Base-by-base conservation (phyloP, 805 yeast species). In the Brettanomyces sp. region DNA sequence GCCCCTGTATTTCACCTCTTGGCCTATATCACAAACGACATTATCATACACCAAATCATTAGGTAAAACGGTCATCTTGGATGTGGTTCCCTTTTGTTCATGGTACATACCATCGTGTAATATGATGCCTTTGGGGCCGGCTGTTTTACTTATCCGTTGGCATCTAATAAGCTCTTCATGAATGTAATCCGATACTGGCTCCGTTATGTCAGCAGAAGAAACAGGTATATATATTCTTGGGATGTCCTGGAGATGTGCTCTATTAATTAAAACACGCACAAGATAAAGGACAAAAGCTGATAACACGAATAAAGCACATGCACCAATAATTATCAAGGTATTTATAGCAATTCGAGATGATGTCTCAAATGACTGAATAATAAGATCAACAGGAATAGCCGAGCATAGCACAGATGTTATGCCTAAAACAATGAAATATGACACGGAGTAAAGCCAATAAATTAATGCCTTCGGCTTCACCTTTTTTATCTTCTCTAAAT, bases 321-420 rank as follows among this genome's bases (percentile, higher is more conserved):
- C 87, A 40, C 80, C 76, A 6, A 85, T 78, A 21, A 89, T 86
- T 48, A 90, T 86, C 50, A 90, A 82, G 3, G 91, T 77, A 59
- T 89, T 87, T 59, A 86, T 68, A 1, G 86, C 93, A 54, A 85
- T 77, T 36, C 51, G 47, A 49, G 77, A 76, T 11, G 71, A 64
- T 4, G 77, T 65, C 6, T 68, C 68, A 3, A 78, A 68, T 1
- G 82, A 71, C 52, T 77, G 75, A 1, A 76, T 70, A 49, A 89
- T 79, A 30, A 88, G 79, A 62, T 91, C 97, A 13, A 88, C 76
- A 0, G 95, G 95, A 0, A 91, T 68, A 7, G 84, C 85, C 2
- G 85, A 68, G 25, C 80, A 68, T 46, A 89, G 75, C 0, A 80
- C 86, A 21, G 84, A 54, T 45, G 74, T 66, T 1, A 71, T 51